Evolutionary conservation across 768 basidiomycete genomes (phyloP).

Genomic region (Suillus luteus): DNA sequence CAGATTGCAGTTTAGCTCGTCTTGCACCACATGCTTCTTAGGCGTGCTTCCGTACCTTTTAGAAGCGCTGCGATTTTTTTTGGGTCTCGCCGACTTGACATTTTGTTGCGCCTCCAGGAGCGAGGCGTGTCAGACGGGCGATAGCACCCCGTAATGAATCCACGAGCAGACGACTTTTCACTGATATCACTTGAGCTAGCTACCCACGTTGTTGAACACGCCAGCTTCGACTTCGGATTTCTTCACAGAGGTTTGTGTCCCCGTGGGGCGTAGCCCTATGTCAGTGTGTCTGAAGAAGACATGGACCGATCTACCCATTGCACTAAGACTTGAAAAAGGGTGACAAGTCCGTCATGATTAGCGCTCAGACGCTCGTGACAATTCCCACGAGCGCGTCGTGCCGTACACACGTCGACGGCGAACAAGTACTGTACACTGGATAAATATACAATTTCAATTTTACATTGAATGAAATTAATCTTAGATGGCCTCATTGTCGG

Average conservation of each 20-base stretch:
- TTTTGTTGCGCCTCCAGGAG: not conserved
- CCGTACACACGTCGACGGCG: not conserved
- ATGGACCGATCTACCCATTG: slow-evolving; percentile 3
- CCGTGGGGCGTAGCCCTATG: slow-evolving; percentile 2
- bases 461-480: slow-evolving; percentile 5
- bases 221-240: not conserved
- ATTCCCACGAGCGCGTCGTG: not conserved
- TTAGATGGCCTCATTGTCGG: not conserved
- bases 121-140: too few species aligned
- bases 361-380: not conserved
- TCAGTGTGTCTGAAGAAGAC: too few species aligned
- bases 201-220: not conserved
- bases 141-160: not conserved
- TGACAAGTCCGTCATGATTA: not conserved
- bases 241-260: not conserved
- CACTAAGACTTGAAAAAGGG: too few species aligned
- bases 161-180: not conserved
- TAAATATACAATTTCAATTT: slow-evolving; percentile 1
- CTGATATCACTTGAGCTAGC: not conserved
- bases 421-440: too few species aligned
- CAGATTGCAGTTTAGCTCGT: not conserved
- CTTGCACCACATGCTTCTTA: not conserved
- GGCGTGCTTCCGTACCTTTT: not conserved
- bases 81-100: not conserved
- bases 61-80: not conserved